Evolutionary conservation across 2,329 filamentous ascomycete species (phyloP).

Genomic region (Exophiala phaeomuriformis): DNA sequence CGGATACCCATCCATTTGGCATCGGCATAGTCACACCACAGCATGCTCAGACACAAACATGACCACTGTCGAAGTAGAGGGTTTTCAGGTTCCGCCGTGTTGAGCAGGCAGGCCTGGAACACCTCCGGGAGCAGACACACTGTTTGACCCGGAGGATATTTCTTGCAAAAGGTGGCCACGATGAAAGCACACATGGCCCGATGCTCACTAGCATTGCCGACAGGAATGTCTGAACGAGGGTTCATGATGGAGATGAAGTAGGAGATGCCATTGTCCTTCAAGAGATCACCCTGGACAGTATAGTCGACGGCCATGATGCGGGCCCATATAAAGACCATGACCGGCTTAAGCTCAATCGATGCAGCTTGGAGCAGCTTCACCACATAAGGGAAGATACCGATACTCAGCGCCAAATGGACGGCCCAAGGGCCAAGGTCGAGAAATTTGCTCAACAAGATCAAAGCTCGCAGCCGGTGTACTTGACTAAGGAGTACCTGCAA

Average conservation of each 20-base stretch:
- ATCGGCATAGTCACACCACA: slow-evolving; percentile 85
- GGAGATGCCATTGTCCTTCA: slow-evolving; percentile 94
- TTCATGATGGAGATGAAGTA: slow-evolving; percentile 94
- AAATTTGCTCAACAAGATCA: slow-evolving; percentile 88
- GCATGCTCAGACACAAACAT: slow-evolving; percentile 86
- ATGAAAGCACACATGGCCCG: slow-evolving; percentile 99
- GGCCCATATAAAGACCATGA: slow-evolving; percentile 99
- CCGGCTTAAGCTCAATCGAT: slow-evolving; percentile 86
- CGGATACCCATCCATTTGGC: slow-evolving; percentile 95
- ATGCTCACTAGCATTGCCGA: slow-evolving; percentile 85
- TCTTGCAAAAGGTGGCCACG: slow-evolving; percentile 92
- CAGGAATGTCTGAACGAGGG: slow-evolving; percentile 71
- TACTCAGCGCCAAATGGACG: slow-evolving; percentile 93
- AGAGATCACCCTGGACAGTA: slow-evolving; percentile 82
- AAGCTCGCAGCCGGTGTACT: slow-evolving; percentile 80
- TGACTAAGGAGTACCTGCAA: slow-evolving; percentile 93
- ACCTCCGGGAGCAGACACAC: slow-evolving; percentile 87
- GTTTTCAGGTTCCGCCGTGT: slow-evolving; percentile 79
- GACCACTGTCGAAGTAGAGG: slow-evolving; percentile 89
- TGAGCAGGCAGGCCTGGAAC: slow-evolving; percentile 62
- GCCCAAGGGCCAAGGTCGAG: slow-evolving; percentile 95
- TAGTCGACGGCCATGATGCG: slow-evolving; percentile 91
- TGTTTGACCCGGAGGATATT: slow-evolving; percentile 82
- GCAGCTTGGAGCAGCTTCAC: slow-evolving; percentile 92
- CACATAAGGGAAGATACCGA: slow-evolving; percentile 98